Evolutionary conservation across 805 yeast genomes (phyloP).

Genomic region (Candida patagonica): DNA sequence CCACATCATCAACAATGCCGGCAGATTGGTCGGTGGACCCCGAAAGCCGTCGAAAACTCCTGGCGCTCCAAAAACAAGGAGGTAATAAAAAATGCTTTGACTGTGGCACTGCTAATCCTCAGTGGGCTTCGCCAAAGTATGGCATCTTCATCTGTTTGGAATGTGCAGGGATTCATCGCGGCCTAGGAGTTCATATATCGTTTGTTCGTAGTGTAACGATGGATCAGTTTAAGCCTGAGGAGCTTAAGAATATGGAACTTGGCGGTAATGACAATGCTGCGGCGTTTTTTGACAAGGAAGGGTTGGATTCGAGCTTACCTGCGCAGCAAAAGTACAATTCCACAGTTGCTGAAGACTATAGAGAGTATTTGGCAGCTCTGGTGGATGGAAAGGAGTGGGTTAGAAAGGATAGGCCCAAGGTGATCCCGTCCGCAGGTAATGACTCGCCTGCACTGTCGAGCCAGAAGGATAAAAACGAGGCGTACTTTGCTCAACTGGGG

Average conservation of each 20-base stretch:
- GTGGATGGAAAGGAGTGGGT: conserved; percentile 63
- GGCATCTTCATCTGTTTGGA: conserved; percentile 96
- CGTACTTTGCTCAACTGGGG: conserved; percentile 75
- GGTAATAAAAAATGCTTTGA: conserved; percentile 86
- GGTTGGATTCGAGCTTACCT: conserved; percentile 54
- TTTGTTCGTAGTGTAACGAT: conserved; percentile 94
- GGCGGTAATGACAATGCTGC: conserved; percentile 84
- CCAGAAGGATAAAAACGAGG: conserved; percentile 59
- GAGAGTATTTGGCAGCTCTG: conserved; percentile 63
- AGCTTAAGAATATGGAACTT: conserved; percentile 77
- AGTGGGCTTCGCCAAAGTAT: conserved; percentile 98
- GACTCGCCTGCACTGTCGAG: conserved; percentile 2
- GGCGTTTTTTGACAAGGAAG: conserved; percentile 59
- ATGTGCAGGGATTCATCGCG: conserved; percentile 92
- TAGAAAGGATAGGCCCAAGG: conserved; percentile 14
- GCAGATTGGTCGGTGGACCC: conserved; percentile 88
- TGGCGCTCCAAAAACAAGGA: conserved; percentile 69
- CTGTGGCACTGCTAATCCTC: conserved; percentile 93
- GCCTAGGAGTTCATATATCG: conserved; percentile 93
- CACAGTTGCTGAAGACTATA: conserved; percentile 90
- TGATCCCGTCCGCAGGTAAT: conserved; percentile 1
- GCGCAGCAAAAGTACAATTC: conserved; percentile 76
- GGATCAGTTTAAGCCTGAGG: conserved; percentile 97
- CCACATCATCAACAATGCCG: conserved; percentile 5
- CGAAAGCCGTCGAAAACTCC: conserved; percentile 61